Base-by-base conservation (phyloP, 2,329 filamentous ascomycete species). In the Cercospora nicotianae region DNA sequence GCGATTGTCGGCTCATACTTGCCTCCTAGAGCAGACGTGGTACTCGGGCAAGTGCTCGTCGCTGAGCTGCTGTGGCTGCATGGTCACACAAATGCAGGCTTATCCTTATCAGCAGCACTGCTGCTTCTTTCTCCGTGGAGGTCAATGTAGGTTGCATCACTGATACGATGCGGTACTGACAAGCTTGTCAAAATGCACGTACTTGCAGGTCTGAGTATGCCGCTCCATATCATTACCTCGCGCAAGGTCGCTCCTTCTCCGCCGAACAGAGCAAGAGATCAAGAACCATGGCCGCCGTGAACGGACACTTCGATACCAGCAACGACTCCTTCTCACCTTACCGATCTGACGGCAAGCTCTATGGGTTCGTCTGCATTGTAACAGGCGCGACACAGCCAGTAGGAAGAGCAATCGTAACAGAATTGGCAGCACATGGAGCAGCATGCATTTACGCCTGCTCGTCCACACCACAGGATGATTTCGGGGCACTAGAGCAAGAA, bases 361-460 rank as follows among this genome's bases (percentile, higher is more conserved):
- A 89, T 77, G 87, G 87, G 53, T 89, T 89, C 72, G 85, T 89
- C 20, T 89, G 87, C 72, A 84, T 90, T 13, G 87, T 90, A 5
- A 89, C 87, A 0, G 87, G 87, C 13, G 86, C 87, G 26, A 85
- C 85, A 0, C 86, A 88, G 73, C 85, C 87, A 1, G 82, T 90
- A 13, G 87, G 87, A 8, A 83, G 83, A 71, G 87, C 87, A 28
- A 88, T 89, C 65, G 83, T 87, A 18, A 77, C 81, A 51, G 87
- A 90, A 74, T 79, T 89, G 45, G 87, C 87, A 70, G 87, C 87
- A 57, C 87, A 89, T 74, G 87, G 87, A 51, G 87, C 87, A 69
- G 87, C 87, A 53, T 88, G 86, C 72, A 87, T 89, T 70, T 89
- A 89, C 73, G 85, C 86, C 57, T 87, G 86, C 77, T 83, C 85